Base-by-base conservation (phyloP, 139 green algal species). In the Chlamydomonas sp. region DNA sequence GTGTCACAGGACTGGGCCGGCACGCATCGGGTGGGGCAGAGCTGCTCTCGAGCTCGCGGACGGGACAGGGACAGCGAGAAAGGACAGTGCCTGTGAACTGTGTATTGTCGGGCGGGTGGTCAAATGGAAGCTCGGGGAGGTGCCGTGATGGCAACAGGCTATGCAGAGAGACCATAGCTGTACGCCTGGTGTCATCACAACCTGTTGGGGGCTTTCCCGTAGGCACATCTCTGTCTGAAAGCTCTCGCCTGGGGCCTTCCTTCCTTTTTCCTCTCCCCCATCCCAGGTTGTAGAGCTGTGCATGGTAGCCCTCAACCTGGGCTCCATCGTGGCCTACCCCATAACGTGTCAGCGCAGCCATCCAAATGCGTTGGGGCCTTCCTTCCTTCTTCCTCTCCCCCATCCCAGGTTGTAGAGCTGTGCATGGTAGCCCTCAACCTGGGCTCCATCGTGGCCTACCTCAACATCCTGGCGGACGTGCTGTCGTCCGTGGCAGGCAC, bases 381-480 rank as follows among this genome's bases (percentile, higher is more conserved):
- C 61, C 78, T 75, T 8, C 61, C 63, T 17, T 14, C 15, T 49
- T 49, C 31, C 31, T 49, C 31, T 49, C 2, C 63, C 16, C 20
- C 62, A 74, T 49, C 79, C 17, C 77, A 75, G 63, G 69, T 92
- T 4, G 83, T 96, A 2, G 86, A 93, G 81, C 18, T 94, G 17
- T 96, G 91, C 82, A 93, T 90, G 1, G 89, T 91, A 10, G 90
- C 91, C 4, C 81, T 95, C 14, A 96, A 97, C 90, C 72, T 96
- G 67, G 93, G 93, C 10, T 86, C 75, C 79, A 87, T 98, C 12
- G 94, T 98, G 5, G 94, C 95, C 0, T 98, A 97, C 89, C 85
- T 98, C 18, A 97, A 97, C 91, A 97, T 98, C 78, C 81, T 98
- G 74, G 94, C 94, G 15, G 96, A 98, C 90, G 92, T 95, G 12